Evolutionary conservation across 306 rosid genomes (phyloP), one percentile per base, ranked within the genome.

Genomic region (Hylodesmum podocarpum): DNA sequence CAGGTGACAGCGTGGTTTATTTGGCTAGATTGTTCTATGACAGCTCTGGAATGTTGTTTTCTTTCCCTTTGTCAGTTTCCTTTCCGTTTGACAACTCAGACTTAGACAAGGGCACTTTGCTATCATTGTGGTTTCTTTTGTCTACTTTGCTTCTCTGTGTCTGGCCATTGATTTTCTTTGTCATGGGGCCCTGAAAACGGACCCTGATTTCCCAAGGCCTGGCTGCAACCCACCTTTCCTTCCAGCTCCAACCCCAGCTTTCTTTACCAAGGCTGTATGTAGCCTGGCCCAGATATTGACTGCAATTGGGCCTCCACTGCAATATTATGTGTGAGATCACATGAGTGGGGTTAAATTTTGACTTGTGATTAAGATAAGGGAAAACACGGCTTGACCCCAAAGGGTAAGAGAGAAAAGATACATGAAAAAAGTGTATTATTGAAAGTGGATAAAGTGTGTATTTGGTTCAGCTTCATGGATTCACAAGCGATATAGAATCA

Each of bases 221-320:
- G 13, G 89, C 96, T 1, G 96, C 91, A 5, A 90, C 82, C 92
- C 96, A 88, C 1, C 92, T 85, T 41, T 88, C 92, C 41, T 49
- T 78, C 92, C 92, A 90, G 78, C 93, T 88, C 96, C 96, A 91
- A 34, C 96, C 93, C 91, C 91, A 91, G 66, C 76, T 85, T 46
- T 80, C 90, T 44, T 82, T 88, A 11, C 90, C 89, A 15, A 87
- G 79, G 62, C 78, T 47, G 59, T 63, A 80, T 2, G 88, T 78
- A 73, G 88, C 87, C 18, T 86, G 91, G 22, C 89, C 90, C 19
- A 88, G 66, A 59, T 78, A 81, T 16, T 82, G 88, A 65, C 84
- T 90, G 27, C 91, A 84, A 43, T 91, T 87, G 49, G 91, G 91
- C 68, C 91, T 86, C 96, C 91, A 88, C 91, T 91, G 84, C 84